Conservation (phyloP, 179 eudicot genomes). For the Carnegiea gigantea region DNA sequence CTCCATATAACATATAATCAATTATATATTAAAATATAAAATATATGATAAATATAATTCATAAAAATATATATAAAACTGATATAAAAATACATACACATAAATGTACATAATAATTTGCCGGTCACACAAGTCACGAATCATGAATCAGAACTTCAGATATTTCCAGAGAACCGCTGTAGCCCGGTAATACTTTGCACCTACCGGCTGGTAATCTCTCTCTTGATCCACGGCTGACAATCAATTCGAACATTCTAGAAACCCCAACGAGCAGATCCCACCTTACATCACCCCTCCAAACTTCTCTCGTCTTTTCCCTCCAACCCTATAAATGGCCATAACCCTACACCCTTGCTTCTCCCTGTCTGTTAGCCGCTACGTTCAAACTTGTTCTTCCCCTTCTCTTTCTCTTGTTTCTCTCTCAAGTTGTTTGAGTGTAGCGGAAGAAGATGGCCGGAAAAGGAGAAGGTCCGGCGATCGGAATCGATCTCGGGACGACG, state of each 20-base stretch:
- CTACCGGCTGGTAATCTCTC: background rate
- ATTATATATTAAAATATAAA: too few species aligned
- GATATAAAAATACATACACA: too few species aligned
- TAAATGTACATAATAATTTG: too few species aligned
- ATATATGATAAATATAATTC: too few species aligned
- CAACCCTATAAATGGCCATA: background rate
- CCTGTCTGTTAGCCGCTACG: slow-evolving; percentile 13
- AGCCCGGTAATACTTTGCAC: background rate
- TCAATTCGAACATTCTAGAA: slow-evolving; percentile 24
- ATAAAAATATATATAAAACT: too few species aligned
- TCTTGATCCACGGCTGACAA: slow-evolving; percentile 19
- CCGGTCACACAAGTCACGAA: background rate
- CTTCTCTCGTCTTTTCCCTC: background rate
- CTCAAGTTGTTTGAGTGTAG: background rate
- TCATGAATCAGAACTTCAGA: background rate
- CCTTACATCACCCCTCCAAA: background rate
- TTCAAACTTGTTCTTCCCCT: background rate
- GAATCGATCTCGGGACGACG: slow-evolving; percentile 33
- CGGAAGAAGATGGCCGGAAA: slow-evolving; percentile 25
- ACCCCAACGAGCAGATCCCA: background rate
- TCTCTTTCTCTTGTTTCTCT: background rate
- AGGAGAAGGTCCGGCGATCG: slow-evolving; percentile 37
- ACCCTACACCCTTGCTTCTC: background rate
- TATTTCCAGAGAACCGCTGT: background rate
- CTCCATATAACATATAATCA: too few species aligned